phyloP scores from a whole-genome alignment of 1,284 basidiomycete species.

The Inonotus hispidus region DNA sequence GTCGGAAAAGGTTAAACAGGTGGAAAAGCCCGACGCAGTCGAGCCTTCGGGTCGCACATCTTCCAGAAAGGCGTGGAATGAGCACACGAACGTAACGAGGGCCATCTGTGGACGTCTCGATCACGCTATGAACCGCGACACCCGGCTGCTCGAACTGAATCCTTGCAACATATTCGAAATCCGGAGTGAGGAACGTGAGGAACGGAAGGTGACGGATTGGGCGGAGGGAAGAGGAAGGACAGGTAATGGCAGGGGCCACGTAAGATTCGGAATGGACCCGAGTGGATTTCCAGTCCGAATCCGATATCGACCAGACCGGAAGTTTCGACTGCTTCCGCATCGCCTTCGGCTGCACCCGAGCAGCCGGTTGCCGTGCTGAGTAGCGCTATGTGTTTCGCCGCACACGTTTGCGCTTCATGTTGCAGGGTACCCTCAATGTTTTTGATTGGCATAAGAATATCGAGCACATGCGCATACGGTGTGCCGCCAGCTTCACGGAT shows the following conservation, averaged over 20 bases:
- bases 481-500: constrained; percentile 99
- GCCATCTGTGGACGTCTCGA: constrained; percentile 93
- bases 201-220: too few relatives aligned
- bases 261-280: too few relatives aligned
- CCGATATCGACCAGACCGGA: constrained; percentile 94
- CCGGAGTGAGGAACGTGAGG: too few relatives aligned
- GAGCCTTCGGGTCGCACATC: constrained; percentile 79
- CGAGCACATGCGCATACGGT: constrained; percentile 97
- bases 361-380: constrained; percentile 88
- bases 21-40: constrained; percentile 93
- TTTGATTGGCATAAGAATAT: constrained; percentile 83
- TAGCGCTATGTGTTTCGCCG: constrained; percentile 93
- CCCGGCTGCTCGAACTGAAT: constrained; percentile 94
- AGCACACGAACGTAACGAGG: constrained; percentile 61
- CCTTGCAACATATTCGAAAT: constrained; percentile 96
- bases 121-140: constrained; percentile 94
- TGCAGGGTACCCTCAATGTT: constrained; percentile 97
- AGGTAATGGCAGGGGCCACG: too few relatives aligned
- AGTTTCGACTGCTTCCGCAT: constrained; percentile 86
- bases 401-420: constrained; percentile 99
- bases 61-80: neutral
- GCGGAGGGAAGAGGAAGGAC: too few relatives aligned
- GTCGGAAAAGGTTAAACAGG: constrained; percentile 90
- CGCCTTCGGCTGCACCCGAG: constrained; percentile 87
- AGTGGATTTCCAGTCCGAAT: constrained; percentile 92